Base-by-base conservation (phyloP, 2,329 filamentous ascomycete species). In the Aspergillus melleus region DNA sequence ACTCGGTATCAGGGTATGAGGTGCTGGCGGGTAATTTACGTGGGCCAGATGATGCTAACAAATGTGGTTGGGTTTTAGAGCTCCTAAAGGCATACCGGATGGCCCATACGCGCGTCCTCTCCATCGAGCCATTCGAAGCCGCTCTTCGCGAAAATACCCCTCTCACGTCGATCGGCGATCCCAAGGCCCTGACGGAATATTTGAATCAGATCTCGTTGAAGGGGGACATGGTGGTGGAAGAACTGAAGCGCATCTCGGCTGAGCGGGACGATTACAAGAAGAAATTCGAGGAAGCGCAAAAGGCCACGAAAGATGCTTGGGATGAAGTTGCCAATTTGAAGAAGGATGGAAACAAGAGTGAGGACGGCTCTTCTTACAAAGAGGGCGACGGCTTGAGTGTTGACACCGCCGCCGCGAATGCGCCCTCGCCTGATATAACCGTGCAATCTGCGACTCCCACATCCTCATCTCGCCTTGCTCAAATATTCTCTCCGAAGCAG, bases 81-180 rank as follows among this genome's bases (percentile, higher is more conserved):
- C 83, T 99, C 0, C 82, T 98, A 53, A 89, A 92, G 58, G 96
- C 94, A 9, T 99, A 99, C 77, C 87, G 92, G 62, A 88, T 93
- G 65, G 95, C 95, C 19, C 94, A 99, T 79, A 87, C 90, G 59
- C 88, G 92, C 54, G 91, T 93, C 47, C 87, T 90, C 12, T 87
- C 90, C 2, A 96, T 98, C 70, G 95, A 98, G 71, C 90, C 92
- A 0, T 99, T 99, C 74, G 95, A 99, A 77, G 89, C 91, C 57
- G 88, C 90, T 0, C 83, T 99, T 8, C 91, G 92, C 68, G 95
- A 99, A 73, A 91, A 96, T 68, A 99, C 95, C 0, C 94, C 95
- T 2, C 80, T 98, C 39, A 90, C 91, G 4, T 94, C 92, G 16
- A 96, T 99, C 68, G 84, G 83, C 66, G 95, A 99, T 61, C 91